Evolutionary conservation across 192 early-diverging fungal genomes (phyloP), one percentile per base, ranked within the genome.

Genomic region (Backusella tuberculispora): DNA sequence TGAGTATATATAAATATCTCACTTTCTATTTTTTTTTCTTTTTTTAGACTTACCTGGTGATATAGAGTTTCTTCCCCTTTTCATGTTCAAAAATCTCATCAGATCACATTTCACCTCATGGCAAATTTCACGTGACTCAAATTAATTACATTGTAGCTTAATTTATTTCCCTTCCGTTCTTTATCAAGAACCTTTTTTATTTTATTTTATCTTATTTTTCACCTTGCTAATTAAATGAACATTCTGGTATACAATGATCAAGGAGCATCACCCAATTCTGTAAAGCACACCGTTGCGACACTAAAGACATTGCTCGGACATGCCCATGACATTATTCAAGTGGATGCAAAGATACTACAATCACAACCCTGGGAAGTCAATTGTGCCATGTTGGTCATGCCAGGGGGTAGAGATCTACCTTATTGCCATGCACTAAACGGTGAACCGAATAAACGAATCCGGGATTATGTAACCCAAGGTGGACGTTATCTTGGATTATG

Each of bases 401-500:
- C 96, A 0, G 96, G 96, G 63, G 96, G 96, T 0, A 84, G 95
- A 38, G 95, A 97, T 82, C 38, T 94, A 63, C 94, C 95, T 1
- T 97, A 95, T 70, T 84, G 92, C 17, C 76, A 84, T 8, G 86
- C 89, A 64, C 86, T 98, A 68, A 91, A 88, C 37, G 90, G 89
- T 5, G 77, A 80, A 19, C 81, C 80, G 43, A 95, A 91, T 60
- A 70, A 63, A 10, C 87, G 87, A 6, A 93, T 98, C 63, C 74
- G 69, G 3, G 72, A 80, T 8, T 96, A 89, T 83, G 92, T 97
- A 12, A 43, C 79, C 29, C 66, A 65, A 14, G 96, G 96, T 47
- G 98, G 98, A 2, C 80, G 87, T 14, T 99, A 95, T 81, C 83
- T 95, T 70, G 98, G 98, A 0, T 90, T 99, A 8, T 97, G 98